Evolutionary conservation across 1,139 yeast genomes (phyloP), one percentile per base, ranked within the genome.

Genomic region (Yamadazyma membranifaciens): DNA sequence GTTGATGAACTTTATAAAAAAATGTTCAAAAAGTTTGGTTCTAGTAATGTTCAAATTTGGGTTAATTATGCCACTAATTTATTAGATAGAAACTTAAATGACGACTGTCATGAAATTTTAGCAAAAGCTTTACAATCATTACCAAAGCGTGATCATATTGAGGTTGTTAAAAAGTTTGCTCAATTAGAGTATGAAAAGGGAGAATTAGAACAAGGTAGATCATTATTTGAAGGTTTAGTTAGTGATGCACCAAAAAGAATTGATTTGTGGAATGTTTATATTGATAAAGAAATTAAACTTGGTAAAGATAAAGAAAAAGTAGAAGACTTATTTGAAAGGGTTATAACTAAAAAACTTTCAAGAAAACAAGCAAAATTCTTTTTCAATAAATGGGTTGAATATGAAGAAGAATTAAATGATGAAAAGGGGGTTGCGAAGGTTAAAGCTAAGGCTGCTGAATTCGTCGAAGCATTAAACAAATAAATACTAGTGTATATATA

Each of bases 321-420:
- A 31, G 92, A 83, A 57, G 83, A 78, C 24, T 69, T 92, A 47
- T 91, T 89, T 56, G 96, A 89, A 63, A 80, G 98, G 59, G 88
- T 85, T 6, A 60, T 79, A 42, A 55, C 69, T 20, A 80, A 77
- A 62, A 87, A 86, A 63, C 64, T 91, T 44, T 75, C 86, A n/a
- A 79, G 84, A 63, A 92, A 91, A 62, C 97, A 89, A 66, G 97
- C 96, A 52, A 89, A 87, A 65, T 88, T 87, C 69, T 87, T 92
- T 76, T 91, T 89, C 69, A 87, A 83, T 56, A 92, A 92, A 59
- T 91, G 98, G 98, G 76, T 88, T 47, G 69, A 75, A 15, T 86
- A 70, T 56, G 97, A 89, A 65, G 91, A 85, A 57, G 75, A 75
- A 44, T 60, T 70, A 46, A 81, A 79, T 14, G 94, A 87, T 57